Evolutionary conservation across 1,284 basidiomycete species (phyloP).

Genomic region (Irpex sp.): DNA sequence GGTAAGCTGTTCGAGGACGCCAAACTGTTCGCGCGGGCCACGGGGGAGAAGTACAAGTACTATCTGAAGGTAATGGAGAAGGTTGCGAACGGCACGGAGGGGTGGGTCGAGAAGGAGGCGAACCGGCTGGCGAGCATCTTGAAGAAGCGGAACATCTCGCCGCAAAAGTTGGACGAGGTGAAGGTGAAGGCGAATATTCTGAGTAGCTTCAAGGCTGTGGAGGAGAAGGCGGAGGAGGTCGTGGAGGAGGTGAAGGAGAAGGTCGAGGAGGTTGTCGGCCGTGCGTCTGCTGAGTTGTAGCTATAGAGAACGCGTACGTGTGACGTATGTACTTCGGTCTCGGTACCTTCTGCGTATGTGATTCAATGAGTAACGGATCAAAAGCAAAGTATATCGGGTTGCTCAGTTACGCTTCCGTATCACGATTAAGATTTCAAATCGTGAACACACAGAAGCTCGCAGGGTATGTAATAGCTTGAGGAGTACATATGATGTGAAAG

Average conservation of each 20-base stretch:
- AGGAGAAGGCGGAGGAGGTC: constrained; percentile 43
- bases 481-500: too few relatives aligned
- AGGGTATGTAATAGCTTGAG: too few relatives aligned
- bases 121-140: constrained; percentile 75
- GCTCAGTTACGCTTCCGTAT: too few relatives aligned
- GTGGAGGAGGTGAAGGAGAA: constrained; percentile 21
- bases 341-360: too few relatives aligned
- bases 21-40: constrained; percentile 37
- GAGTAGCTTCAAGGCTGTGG: constrained; percentile 54
- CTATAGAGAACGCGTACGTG: not conserved
- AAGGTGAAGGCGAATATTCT: constrained; percentile 91
- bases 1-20: constrained; percentile 67
- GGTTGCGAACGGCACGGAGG: constrained; percentile 66
- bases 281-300: constrained; percentile 12
- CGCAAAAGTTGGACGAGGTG: constrained; percentile 88
- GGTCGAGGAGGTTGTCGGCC: constrained; percentile 12
- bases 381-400: too few relatives aligned
- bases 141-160: constrained; percentile 69
- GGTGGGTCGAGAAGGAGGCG: constrained; percentile 85
- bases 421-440: too few relatives aligned
- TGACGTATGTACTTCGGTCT: too few relatives aligned
- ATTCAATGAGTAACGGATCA: too few relatives aligned
- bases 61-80: constrained; percentile 94
- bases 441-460: too few relatives aligned
- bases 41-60: constrained; percentile 63